Conservation (phyloP, 805 yeast genomes). For the Teunomyces panamensis region DNA sequence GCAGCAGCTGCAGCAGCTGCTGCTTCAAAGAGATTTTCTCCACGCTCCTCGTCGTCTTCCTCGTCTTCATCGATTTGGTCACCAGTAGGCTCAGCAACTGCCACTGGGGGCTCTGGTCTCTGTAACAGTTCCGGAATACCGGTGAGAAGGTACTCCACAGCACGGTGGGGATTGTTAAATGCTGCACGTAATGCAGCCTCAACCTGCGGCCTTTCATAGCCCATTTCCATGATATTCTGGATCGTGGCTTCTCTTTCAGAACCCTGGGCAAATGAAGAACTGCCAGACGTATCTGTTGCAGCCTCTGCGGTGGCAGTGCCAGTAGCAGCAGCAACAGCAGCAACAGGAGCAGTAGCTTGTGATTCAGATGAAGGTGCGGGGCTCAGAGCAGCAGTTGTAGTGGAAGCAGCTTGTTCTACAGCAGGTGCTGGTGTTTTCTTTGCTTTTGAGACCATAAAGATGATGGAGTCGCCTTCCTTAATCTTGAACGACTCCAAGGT, state of each 20-base stretch:
- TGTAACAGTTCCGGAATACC: conserved; percentile 75
- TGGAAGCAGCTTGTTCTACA: conserved; percentile 24
- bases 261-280: conserved; percentile 72
- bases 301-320: conserved; percentile 20
- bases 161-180: conserved; percentile 95
- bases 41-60: conserved; percentile 27
- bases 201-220: conserved; percentile 83
- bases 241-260: conserved; percentile 74
- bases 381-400: conserved; percentile 16
- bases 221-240: conserved; percentile 89
- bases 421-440: conserved; percentile 28
- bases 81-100: conserved; percentile 12
- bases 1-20: conserved; percentile 25
- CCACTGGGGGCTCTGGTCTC: conserved; percentile 21
- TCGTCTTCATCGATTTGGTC: conserved; percentile 30
- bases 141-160: conserved; percentile 89
- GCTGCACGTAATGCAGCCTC: conserved; percentile 93
- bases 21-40: conserved; percentile 49
- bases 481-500: conserved; percentile 68
- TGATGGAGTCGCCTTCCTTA: conserved; percentile 83
- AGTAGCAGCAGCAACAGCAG: conserved; percentile 16
- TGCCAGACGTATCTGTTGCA: conserved; percentile 8
- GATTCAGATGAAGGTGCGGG: conserved; percentile 13
- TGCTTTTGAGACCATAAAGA: conserved; percentile 76
- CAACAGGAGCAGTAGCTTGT: conserved; percentile 12